Conservation (phyloP, 164 flowering plant genomes). For the Warburgia ugandensis region DNA sequence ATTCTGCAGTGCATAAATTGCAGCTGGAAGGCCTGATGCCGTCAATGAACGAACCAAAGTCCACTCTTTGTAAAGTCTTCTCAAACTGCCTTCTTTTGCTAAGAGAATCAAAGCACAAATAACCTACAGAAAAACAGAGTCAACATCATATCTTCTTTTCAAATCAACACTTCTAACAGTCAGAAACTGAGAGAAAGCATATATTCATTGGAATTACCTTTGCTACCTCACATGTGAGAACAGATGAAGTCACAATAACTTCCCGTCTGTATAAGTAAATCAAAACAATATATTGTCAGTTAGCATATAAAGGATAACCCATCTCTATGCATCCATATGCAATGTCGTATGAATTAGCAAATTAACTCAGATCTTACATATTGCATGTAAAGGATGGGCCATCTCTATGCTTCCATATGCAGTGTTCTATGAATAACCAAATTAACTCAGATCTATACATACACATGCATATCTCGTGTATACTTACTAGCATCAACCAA, state of each 20-base stretch:
- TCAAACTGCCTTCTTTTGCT: constrained; percentile 64
- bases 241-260: constrained; percentile 91
- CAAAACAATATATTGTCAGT: constrained; percentile 4
- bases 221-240: constrained; percentile 70
- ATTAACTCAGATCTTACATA: too few species aligned
- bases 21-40: constrained; percentile 94
- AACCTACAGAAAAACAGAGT: constrained; percentile 35
- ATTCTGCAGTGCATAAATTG: constrained; percentile 93
- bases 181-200: neutral
- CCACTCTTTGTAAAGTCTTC: constrained; percentile 62
- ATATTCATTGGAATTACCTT: constrained; percentile 45
- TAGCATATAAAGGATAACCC: neutral
- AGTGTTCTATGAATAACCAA: too few species aligned
- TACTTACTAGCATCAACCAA: too few species aligned
- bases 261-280: constrained; percentile 44
- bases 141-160: neutral
- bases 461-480: too few species aligned
- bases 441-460: too few species aligned
- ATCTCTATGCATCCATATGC: neutral
- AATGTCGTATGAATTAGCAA: too few species aligned
- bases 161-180: neutral
- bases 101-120: constrained; percentile 68
- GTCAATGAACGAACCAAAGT: constrained; percentile 76
- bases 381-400: too few species aligned
- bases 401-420: too few species aligned